Evolutionary conservation across 1,284 basidiomycete species (phyloP), one percentile per base, ranked within the genome.

Genomic region (Fomitopsis palustris): DNA sequence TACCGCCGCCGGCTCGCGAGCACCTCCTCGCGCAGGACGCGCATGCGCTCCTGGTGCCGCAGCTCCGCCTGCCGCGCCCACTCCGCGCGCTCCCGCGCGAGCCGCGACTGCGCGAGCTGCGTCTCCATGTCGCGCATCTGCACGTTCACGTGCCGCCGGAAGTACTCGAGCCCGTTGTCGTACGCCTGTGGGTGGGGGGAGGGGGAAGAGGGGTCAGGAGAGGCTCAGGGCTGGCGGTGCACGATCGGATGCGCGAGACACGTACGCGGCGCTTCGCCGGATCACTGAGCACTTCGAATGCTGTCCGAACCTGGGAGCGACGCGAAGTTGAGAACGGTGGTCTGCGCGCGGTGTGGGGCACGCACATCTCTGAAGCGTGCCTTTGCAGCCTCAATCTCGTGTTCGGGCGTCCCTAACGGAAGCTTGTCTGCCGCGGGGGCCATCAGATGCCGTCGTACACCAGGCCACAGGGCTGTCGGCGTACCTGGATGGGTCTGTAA

Each of bases 401-500:
- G 63, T 45, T 72, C 72, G 43, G 67, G 67, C 17, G 71, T 69
- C 39, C 70, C 68, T 25, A 64, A 68, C 12, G 69, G 65, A 25
- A 75, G 66, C 57, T 74, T 76, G 61, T 76, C 74, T 65, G 53
- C 0, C 17, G 25, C 16, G 10, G 23, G 25, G n/a, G 17, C 39
- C n/a, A 42, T 19, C 17, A 31, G 35, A 55, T 25, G 45, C 41
- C 39, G 38, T 43, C 51, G 43, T 38, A 14, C 6, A 25, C 33
- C 29, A 14, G 35, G 16, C 35, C 25, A 21, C n/a, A 27, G 16
- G 19, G 14, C 39, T 25, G 35, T n/a, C 10, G 23, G 75, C 62
- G 77, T 71, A 71, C 84, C 83, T 52, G 85, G 85, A 65, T 87
- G 85, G 6, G 83, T 86, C 60, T 81, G 74, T 29, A 87, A 72